Conservation (phyloP, 805 yeast genomes). For the Candida rishiriensis region DNA sequence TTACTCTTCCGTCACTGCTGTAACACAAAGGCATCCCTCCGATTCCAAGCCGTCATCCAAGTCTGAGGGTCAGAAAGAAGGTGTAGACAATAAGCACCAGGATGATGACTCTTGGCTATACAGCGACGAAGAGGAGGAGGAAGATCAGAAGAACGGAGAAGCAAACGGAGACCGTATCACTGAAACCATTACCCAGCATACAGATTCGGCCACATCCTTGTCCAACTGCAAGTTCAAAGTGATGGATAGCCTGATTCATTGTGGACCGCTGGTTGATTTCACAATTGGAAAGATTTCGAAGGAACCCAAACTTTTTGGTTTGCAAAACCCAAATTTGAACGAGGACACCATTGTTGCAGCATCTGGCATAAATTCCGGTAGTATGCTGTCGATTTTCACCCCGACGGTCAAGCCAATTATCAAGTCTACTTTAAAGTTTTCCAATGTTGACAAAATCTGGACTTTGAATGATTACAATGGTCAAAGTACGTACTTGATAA, state of each 20-base stretch:
- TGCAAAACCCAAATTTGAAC: conserved; percentile 60
- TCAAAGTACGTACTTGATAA: conserved; percentile 54
- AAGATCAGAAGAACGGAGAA: not conserved
- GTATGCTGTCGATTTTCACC: conserved; percentile 56
- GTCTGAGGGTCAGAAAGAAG: conserved; percentile 15
- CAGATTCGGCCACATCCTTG: conserved; percentile 7
- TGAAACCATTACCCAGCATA: not conserved
- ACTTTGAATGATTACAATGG: conserved; percentile 40
- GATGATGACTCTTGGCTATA: conserved; percentile 45
- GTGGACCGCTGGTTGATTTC: conserved; percentile 72
- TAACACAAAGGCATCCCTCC: not conserved
- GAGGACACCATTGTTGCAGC: conserved; percentile 68
- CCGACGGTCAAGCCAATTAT: conserved; percentile 68
- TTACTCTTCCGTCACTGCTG: conserved; percentile 3
- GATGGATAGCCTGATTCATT: conserved; percentile 53
- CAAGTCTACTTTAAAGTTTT: conserved; percentile 64
- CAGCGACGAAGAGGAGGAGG: conserved; percentile 31
- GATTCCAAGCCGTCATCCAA: conserved; percentile 13
- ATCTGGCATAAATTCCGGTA: conserved; percentile 55
- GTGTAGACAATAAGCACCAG: conserved; percentile 5
- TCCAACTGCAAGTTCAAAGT: conserved; percentile 35
- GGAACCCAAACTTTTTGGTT: conserved; percentile 52
- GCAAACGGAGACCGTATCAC: not conserved
- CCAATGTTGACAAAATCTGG: conserved; percentile 74
- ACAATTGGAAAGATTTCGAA: conserved; percentile 58